Percentiles rank a stretch among this genome's conserved stretches.
These are phyloP conservation scores for Pontederia paniculata DNA, from an alignment of 176 grass and related monocot genomes.

Conservation along the genomic window DNA sequence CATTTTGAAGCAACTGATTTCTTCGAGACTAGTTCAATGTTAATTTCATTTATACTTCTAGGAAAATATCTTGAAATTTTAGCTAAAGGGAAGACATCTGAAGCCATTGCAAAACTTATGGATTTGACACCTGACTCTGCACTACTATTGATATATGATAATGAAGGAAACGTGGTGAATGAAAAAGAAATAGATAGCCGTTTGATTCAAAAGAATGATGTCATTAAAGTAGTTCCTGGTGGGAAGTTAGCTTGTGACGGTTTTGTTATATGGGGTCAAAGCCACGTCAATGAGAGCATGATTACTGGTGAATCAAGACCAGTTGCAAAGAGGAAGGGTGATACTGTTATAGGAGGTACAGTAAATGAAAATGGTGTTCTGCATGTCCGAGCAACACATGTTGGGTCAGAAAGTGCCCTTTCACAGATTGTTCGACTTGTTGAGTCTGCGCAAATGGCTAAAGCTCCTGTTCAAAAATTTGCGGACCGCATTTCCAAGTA, in stretches of 20 bases:
- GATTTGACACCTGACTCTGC: conserved; percentile 80
- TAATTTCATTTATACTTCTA: conserved; percentile 92
- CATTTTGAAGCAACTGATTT: conserved; percentile 72
- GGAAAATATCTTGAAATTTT: conserved; percentile 96
- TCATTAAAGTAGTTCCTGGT: conserved; percentile 81
- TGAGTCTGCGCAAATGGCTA: conserved; percentile 91
- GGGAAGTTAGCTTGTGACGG: conserved; percentile 90
- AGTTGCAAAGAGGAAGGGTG: conserved; percentile 81
- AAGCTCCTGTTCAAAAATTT: conserved; percentile 92
- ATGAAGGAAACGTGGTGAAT: conserved; percentile 41
- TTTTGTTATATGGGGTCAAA: conserved; percentile 88
- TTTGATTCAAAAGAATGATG: conserved; percentile 95
- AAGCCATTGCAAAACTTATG: conserved; percentile 93
- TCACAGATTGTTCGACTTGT: conserved; percentile 84
- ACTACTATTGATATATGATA: conserved; percentile 43
- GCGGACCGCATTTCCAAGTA: conserved; percentile 85
- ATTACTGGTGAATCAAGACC: conserved; percentile 80
- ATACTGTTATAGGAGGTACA: conserved; percentile 77
- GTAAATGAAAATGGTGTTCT: conserved; percentile 94
- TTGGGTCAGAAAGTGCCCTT: conserved; percentile 80
- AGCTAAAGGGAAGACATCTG: conserved; percentile 94
- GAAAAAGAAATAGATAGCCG: conserved; percentile 84
- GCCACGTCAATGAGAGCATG: conserved; percentile 98
- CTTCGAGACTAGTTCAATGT: conserved; percentile 98
- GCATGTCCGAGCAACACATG: conserved; percentile 75